Conservation (phyloP, 1,284 basidiomycete genomes). For the Cryptococcus sp. region DNA sequence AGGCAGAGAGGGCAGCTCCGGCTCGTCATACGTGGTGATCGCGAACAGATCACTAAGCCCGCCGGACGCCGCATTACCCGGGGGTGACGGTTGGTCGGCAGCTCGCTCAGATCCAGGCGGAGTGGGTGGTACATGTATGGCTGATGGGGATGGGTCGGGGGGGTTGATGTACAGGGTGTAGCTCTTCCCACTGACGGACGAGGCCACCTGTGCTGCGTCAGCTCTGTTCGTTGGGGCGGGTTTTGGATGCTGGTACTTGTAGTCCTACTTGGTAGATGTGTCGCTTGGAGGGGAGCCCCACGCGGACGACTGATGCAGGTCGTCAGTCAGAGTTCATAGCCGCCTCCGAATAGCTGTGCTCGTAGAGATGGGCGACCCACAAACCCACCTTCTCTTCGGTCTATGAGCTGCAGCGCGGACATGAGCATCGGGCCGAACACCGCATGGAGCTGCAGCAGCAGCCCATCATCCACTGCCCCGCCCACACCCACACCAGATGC, state of each 20-base stretch:
- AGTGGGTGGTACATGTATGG: not conserved
- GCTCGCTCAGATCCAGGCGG: not conserved
- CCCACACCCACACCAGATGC: constrained; percentile 1
- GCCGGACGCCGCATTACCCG: too few species aligned
- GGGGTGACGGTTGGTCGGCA: not conserved
- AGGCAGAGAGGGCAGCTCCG: too few species aligned
- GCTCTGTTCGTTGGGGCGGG: not conserved
- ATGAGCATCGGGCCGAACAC: constrained; percentile 43
- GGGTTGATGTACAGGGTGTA: constrained; percentile 37
- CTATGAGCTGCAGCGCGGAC: constrained; percentile 42
- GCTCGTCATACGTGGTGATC: too few species aligned
- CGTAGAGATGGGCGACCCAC: not conserved
- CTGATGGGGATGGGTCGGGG: constrained; percentile 2
- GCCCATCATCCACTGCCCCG: constrained; percentile 26
- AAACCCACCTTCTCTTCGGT: constrained; percentile 39
- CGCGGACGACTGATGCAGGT: constrained; percentile 25
- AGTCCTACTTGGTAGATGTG: constrained; percentile 30
- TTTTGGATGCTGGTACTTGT: not conserved
- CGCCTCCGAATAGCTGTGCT: not conserved
- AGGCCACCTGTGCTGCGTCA: constrained; percentile 24
- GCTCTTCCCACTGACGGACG: constrained; percentile 34
- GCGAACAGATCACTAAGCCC: not conserved
- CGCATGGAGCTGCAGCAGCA: constrained; percentile 36
- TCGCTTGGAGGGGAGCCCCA: constrained; percentile 27
- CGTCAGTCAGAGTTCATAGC: not conserved